phyloP scores from a whole-genome alignment of 2,329 filamentous ascomycete species.

The Colletotrichum gigasporum region DNA sequence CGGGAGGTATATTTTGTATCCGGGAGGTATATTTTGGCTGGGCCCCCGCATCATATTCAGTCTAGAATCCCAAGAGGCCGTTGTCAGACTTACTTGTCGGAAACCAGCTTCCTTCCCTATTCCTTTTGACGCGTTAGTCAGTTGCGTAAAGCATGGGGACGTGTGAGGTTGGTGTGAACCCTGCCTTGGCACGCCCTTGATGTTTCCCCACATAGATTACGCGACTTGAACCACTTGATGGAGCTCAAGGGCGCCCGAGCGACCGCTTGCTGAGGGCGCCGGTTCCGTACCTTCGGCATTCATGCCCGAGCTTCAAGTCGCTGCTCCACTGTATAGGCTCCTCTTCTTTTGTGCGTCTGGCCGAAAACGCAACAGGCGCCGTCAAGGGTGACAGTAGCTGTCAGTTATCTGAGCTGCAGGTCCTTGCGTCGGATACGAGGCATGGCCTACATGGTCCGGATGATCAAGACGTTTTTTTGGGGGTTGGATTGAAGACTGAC shows the following conservation, averaged over 20 bases:
- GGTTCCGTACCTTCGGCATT: constrained; percentile 16
- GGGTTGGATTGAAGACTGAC: constrained; percentile 12
- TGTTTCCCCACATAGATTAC: constrained; percentile 1
- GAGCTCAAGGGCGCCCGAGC: neutral
- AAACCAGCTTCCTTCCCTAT: neutral
- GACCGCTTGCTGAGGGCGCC: neutral
- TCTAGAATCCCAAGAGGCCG: too few species aligned
- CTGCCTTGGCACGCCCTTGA: neutral
- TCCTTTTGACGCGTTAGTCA: neutral
- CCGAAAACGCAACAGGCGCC: neutral
- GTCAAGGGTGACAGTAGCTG: neutral
- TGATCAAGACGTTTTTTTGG: neutral
- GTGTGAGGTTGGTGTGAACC: neutral
- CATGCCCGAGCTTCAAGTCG: constrained; percentile 5
- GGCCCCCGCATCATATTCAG: too few species aligned
- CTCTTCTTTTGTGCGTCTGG: constrained; percentile 2
- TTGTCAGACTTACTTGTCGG: too few species aligned
- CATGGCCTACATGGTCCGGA: constrained; percentile 3
- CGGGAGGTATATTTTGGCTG: too few species aligned
- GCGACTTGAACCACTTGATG: constrained; percentile 11
- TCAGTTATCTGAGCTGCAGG: neutral
- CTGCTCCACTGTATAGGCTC: constrained; percentile 28
- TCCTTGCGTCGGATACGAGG: neutral
- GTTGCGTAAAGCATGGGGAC: neutral
- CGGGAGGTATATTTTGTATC: too few species aligned